Base-by-base conservation (phyloP, 2,329 filamentous ascomycete genomes). In the Colletotrichum sp. region DNA sequence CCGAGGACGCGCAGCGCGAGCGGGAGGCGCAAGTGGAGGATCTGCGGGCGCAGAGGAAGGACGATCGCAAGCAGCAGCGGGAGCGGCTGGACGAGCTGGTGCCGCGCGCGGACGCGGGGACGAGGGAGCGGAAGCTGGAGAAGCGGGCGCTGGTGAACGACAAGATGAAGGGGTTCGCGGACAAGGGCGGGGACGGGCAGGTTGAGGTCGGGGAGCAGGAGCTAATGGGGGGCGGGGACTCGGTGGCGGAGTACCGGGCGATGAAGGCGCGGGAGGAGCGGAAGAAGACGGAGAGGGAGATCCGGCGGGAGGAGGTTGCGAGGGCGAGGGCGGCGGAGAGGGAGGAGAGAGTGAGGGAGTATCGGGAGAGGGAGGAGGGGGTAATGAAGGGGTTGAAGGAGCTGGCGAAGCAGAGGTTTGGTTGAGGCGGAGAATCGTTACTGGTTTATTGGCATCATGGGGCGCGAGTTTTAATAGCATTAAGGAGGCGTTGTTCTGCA, bases 251-350 rank as follows among this genome's bases (percentile, higher is more conserved):
- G 75, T 92, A 93, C 78, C 96, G 94, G 87, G 89, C 88, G 80
- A 87, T 91, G 82, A 92, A 94, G 84, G 90, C 91, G 79, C 90
- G 88, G 74, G 88, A 92, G 80, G 91, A 95, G 85, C 87, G 91
- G 79, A 93, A 93, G 85, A 98, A 96, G 89, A 95, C 93, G 79
- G 96, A 98, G 84, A 85, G 96, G 69, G 95, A 98, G 88, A 86
- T 97, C 18, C 86, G 95, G 75, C 90, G 95, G 80, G 96, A 98
- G 84, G 96, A 98, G 85, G 89, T 95, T 73, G 86, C 94, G 77
- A 87, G 95, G 81, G 95, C 95, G 13, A 91, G 92, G 81, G 89
- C 90, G 76, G 95, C 92, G 63, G 96, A 98, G 88, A 89, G 96
- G 79, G 95, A 98, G 82, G 94, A 96, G 86, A 90, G 92, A 80